Percentiles rank a stretch among this genome's conserved stretches.
Evolutionary conservation across 495 filamentous ascomycete genomes (phyloP).

Genomic region (Sabuloglossum arenarium): DNA sequence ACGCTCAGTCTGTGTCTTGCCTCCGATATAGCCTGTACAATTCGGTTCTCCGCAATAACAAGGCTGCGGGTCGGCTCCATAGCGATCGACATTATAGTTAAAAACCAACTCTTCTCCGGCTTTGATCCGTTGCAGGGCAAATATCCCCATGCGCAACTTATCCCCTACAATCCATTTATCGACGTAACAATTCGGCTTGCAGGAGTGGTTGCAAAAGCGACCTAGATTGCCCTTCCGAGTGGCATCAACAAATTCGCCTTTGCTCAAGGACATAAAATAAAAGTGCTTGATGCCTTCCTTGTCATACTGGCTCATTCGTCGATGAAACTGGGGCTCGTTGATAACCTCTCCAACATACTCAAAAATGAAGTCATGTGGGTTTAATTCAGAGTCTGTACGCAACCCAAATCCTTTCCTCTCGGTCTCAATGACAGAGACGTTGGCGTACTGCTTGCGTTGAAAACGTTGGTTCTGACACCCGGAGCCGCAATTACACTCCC

Average conservation of each 20-base stretch:
- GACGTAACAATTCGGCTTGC: conserved; percentile 96
- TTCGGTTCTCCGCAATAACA: conserved; percentile 94
- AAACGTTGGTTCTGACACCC: conserved; percentile 92
- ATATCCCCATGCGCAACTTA: conserved; percentile 97
- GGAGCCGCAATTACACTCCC: conserved; percentile 65
- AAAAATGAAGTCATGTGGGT: conserved; percentile 76
- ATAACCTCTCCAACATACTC: conserved; percentile 99
- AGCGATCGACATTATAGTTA: conserved; percentile 98
- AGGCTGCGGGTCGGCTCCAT: conserved; percentile 86
- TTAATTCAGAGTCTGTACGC: conserved; percentile 54
- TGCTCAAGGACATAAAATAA: conserved; percentile 98
- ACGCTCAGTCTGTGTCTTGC: conserved; percentile 90
- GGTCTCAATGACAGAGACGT: conserved; percentile 88
- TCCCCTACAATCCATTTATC: conserved; percentile 99
- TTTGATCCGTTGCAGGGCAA: conserved; percentile 69
- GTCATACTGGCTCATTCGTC: conserved; percentile 78
- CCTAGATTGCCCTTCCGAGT: conserved; percentile 94
- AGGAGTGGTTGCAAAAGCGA: conserved; percentile 97
- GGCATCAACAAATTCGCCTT: conserved; percentile 92
- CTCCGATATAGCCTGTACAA: conserved; percentile 90
- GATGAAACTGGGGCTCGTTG: conserved; percentile 69
- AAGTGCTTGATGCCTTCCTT: conserved; percentile 96
- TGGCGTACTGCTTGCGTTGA: conserved; percentile 70
- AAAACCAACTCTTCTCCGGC: conserved; percentile 96
- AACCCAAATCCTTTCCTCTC: conserved; percentile 94